Percentiles rank a stretch among this genome's conserved stretches.
phyloP scores from a whole-genome alignment of 2,329 filamentous ascomycete species.

The Epicoccum nigrum region DNA sequence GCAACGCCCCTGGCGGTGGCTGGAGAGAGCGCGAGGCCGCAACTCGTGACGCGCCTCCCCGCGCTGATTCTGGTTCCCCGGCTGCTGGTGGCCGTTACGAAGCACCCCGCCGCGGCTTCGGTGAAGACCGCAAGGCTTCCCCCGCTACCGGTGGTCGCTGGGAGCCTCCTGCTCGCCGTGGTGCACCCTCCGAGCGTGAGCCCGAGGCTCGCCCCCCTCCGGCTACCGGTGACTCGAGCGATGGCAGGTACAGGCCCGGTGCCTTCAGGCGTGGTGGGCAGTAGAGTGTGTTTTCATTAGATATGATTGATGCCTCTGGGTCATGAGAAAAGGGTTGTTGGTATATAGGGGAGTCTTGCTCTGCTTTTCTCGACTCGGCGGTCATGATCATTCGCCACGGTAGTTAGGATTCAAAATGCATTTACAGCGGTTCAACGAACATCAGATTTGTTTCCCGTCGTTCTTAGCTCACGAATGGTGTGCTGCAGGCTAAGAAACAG shows the following conservation, averaged over 20 bases:
- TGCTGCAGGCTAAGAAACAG: too few relatives aligned
- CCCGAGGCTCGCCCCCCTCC: conserved; percentile 32
- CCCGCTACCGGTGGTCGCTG: conserved; percentile 42
- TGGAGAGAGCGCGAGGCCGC: conserved; percentile 47
- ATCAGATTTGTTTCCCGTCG: not conserved
- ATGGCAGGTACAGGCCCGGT: conserved; percentile 51
- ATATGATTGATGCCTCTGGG: conserved; percentile 20
- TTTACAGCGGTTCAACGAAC: conserved; percentile 13
- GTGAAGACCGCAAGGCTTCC: conserved; percentile 41
- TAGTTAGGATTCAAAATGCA: conserved; percentile 15
- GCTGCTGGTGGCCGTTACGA: conserved; percentile 39
- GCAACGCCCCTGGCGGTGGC: conserved; percentile 37
- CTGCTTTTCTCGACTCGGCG: conserved; percentile 17
- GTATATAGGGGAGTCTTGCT: conserved; percentile 18
- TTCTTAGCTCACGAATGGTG: too few relatives aligned
- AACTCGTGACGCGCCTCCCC: conserved; percentile 38
- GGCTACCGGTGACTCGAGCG: conserved; percentile 33
- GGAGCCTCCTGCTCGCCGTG: conserved; percentile 37
- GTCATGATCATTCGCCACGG: conserved; percentile 10
- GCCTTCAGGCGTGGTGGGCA: conserved; percentile 37
- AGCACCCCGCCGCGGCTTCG: conserved; percentile 34
- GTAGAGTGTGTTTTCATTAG: conserved; percentile 17
- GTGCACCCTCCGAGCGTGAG: conserved; percentile 30
- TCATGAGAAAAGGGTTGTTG: conserved; percentile 17
- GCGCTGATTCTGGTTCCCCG: conserved; percentile 30